Evolutionary conservation across 306 rosid species (phyloP), one percentile per base, ranked within the genome.

Genomic region (Pyrus pyrifolia): DNA sequence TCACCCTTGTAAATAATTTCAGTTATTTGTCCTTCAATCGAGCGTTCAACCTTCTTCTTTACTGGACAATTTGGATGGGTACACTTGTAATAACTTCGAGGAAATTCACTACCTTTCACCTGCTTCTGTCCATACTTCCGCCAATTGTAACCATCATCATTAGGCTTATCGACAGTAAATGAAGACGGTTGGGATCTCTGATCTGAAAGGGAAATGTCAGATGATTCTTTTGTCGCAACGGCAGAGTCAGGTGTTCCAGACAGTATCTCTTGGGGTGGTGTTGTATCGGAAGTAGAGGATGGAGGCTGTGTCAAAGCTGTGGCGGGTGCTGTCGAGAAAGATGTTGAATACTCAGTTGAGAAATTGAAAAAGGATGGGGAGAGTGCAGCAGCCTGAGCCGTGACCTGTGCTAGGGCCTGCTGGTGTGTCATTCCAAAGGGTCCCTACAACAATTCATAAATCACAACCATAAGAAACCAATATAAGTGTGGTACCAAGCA

Each of bases 71-170:
- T 82, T 10, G 86, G 85, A 75, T 81, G 80, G 1, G 93, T 90
- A 84, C 98, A 93, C 77, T 93, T 93, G 61, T 93, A 93, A 74
- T 89, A 93, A 68, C 96, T 90, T 68, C 94, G 83, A 62, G 93
- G 98, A 78, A 87, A 90, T 66, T 90, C 94, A 8, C 96, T 89
- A 29, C 98, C 98, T 38, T 90, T 93, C 83, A 93, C 91, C 30
- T 89, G 93, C 87, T 90, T 93, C 86, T 90, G 98, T 18, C 98
- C 96, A 57, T 90, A 90, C 76, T 93, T 90, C 65, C 96, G 82
- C 98, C 98, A 93, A 72, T 89, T 90, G 86, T 77, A 90, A 33
- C 94, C 96, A 53, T 93, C 97, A 4, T 84, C 84, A 38, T 86
- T 86, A 59, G 96, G 97, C 82, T 86, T 90, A 67, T 88, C 93